Base-by-base conservation (phyloP, 1,284 basidiomycete species). In the Rhodotorula sp. region DNA sequence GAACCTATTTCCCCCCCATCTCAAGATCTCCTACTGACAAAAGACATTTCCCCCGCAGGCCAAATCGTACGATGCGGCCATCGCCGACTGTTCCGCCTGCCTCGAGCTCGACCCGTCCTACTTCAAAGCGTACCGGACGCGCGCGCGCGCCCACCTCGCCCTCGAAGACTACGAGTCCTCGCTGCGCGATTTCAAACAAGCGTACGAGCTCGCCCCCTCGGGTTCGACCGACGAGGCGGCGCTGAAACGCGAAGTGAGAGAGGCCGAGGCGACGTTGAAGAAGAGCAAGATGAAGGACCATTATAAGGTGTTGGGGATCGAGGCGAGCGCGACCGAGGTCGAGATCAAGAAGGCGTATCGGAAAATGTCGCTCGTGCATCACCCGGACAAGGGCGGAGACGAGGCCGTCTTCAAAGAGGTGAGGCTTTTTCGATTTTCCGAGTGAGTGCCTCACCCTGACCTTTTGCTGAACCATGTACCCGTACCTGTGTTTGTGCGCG, bases 51-150 rank as follows among this genome's bases (percentile, higher is more conserved):
- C 16, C 4, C 14, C 23, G 48, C 66, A 92, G 89, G 82, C 90
- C 38, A 84, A 86, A 66, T 83, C 84, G 61, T 84, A 89, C 77
- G 82, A 87, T 26, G 87, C 89, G 21, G 90, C 92, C 0, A 84
- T 93, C 43, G 79, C 80, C 50, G 91, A 93, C 79, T 90, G 87
- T 14, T 86, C 88, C 64, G 84, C 84, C 16, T 90, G 91, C 8
- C 84, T 94, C 14, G 74, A 79, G 12, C 85, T 93, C 59, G 81
- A 85, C 69, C 84, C 89, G 0, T 84, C 84, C 45, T 90, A 90
- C 34, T 91, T 89, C 85, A 95, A 95, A 82, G 91, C 91, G 61
- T 83, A 92, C 54, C 88, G 92, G 50, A 93, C 92, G 3, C 88
- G 92, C 52, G 92, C 91, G 10, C 87, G 92, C 5, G 88, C 92